Evolutionary conservation across 2,329 filamentous ascomycete species (phyloP).

Genomic region (Cladorrhinum sp.): DNA sequence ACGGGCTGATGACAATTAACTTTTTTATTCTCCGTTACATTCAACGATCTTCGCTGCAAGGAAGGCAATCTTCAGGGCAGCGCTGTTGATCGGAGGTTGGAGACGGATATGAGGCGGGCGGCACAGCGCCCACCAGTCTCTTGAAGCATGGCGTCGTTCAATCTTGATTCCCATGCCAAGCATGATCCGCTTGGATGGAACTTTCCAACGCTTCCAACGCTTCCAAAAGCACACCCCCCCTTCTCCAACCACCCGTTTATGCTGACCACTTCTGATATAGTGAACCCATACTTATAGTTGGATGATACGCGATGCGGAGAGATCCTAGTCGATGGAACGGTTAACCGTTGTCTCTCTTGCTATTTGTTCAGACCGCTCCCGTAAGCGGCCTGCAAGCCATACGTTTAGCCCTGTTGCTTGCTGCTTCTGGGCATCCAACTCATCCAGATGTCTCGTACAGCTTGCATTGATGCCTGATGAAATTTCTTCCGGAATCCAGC

Average conservation of each 20-base stretch:
- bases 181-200: conserved; percentile 5
- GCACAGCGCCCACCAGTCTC: background rate
- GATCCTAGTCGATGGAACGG: conserved; percentile 5
- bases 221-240: too few relatives aligned
- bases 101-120: conserved; percentile 5
- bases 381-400: conserved; percentile 7
- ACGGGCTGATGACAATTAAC: too few relatives aligned
- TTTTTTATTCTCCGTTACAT: too few relatives aligned
- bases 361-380: background rate
- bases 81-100: conserved; percentile 10
- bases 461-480: conserved; percentile 20
- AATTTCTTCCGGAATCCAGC: background rate
- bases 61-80: conserved; percentile 12
- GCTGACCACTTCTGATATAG: background rate
- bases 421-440: background rate
- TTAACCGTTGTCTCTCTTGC: background rate
- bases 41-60: conserved; percentile 14
- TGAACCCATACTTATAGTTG: background rate
- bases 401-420: background rate
- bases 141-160: background rate
- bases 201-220: conserved; percentile 6
- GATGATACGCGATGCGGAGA: background rate
- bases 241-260: background rate
- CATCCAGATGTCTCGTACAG: conserved; percentile 11
- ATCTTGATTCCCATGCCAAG: background rate